Conservation (phyloP, 208 protist genomes). For the Crithidia thermophila region DNA sequence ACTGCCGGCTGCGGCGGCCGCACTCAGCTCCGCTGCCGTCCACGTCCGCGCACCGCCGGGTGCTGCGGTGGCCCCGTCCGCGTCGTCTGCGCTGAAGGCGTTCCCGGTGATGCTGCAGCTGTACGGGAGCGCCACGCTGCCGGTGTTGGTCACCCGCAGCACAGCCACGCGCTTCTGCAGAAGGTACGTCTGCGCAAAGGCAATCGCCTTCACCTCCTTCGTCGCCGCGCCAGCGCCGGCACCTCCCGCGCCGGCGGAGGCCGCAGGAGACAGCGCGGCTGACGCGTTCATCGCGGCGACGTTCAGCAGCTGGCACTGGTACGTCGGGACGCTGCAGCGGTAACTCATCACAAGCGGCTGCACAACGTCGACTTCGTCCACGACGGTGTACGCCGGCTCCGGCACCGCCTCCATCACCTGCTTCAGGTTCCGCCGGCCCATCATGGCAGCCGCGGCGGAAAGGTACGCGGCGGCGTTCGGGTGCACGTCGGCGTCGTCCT, state of each 20-base stretch:
- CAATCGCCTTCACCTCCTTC: constrained; percentile 39
- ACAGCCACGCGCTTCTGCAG: constrained; percentile 87
- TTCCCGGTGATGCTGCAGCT: constrained; percentile 25
- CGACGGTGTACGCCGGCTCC: constrained; percentile 63
- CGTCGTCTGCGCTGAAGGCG: background rate
- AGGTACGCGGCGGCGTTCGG: constrained; percentile 18
- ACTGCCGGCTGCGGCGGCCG: background rate
- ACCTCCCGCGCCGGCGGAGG: background rate
- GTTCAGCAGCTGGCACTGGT: constrained; percentile 34
- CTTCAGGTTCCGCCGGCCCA: constrained; percentile 60
- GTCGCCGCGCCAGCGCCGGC: background rate
- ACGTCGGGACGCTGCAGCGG: constrained; percentile 69
- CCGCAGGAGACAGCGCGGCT: too few relatives aligned
- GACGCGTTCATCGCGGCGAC: too few relatives aligned
- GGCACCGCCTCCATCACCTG: constrained; percentile 78
- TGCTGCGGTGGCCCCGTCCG: background rate
- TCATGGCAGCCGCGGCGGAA: constrained; percentile 22
- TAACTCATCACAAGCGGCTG: constrained; percentile 74
- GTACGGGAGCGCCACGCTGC: constrained; percentile 80
- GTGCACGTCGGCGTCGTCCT: constrained; percentile 26
- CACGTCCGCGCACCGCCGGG: background rate
- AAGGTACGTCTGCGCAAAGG: constrained; percentile 94
- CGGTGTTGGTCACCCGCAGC: constrained; percentile 91
- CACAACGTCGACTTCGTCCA: constrained; percentile 33
- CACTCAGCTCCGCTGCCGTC: constrained; percentile 6